These are phyloP conservation scores for Diaporthe capsici DNA, from an alignment of 2,329 filamentous ascomycete genomes.

Conservation along the genomic window DNA sequence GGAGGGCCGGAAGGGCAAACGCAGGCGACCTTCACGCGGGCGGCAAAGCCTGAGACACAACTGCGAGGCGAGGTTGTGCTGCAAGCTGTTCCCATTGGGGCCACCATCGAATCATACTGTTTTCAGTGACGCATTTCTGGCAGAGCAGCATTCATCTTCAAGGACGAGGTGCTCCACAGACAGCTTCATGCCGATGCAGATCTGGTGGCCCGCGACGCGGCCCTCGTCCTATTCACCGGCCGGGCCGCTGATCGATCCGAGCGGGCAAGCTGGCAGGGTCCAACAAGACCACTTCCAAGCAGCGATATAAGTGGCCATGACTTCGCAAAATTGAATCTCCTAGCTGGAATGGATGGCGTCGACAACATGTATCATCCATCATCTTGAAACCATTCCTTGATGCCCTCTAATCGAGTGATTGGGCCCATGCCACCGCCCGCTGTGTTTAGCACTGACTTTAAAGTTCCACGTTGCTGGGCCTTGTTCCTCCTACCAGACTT, in stretches of 20 bases:
- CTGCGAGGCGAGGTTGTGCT: neutral
- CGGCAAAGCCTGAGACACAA: neutral
- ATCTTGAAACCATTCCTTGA: neutral
- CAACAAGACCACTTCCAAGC: neutral
- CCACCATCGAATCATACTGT: neutral
- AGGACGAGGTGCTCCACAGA: neutral
- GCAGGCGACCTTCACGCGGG: neutral
- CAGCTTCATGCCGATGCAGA: conserved; percentile 2
- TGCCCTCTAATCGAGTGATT: neutral
- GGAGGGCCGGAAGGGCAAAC: neutral
- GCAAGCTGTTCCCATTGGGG: neutral
- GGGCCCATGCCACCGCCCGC: conserved; percentile 5
- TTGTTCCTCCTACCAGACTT: conserved; percentile 1
- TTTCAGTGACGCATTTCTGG: neutral
- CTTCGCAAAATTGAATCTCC: neutral
- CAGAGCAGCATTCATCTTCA: neutral
- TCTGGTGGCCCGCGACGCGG: conserved; percentile 2
- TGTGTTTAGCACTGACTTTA: neutral
- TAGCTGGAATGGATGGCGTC: conserved; percentile 4
- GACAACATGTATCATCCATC: neutral
- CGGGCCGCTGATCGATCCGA: neutral
- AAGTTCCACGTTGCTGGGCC: neutral
- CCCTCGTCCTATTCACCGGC: neutral
- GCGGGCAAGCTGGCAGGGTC: neutral
- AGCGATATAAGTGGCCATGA: neutral